Conservation (phyloP, 2,329 filamentous ascomycete genomes). For the Colletotrichum sp. region DNA sequence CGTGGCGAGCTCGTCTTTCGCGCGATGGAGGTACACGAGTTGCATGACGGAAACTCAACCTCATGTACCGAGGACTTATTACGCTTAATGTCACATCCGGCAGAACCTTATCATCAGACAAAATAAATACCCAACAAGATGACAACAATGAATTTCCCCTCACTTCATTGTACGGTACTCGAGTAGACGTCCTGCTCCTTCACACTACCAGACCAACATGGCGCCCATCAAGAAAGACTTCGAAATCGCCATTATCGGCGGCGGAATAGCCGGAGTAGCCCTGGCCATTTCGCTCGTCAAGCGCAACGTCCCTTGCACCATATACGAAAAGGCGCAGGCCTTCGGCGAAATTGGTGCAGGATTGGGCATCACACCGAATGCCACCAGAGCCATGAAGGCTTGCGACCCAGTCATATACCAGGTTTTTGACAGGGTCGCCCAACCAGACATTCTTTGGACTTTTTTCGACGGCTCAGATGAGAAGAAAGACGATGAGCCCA, state of each 20-base stretch:
- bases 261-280: constrained; percentile 54
- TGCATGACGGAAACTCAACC: not conserved
- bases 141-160: not conserved
- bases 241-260: constrained; percentile 53
- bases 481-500: not conserved
- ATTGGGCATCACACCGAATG: constrained; percentile 55
- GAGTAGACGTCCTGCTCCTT: not conserved
- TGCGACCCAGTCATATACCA: constrained; percentile 30
- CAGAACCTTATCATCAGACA: not conserved
- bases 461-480: constrained; percentile 17
- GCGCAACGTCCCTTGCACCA: constrained; percentile 44
- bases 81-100: not conserved
- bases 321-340: constrained; percentile 50
- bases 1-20: not conserved
- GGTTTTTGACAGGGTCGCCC: constrained; percentile 38
- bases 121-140: not conserved
- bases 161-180: not conserved
- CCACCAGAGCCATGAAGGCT: constrained; percentile 45
- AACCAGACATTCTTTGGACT: constrained; percentile 20
- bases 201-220: not conserved
- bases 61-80: not conserved
- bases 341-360: constrained; percentile 56
- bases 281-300: constrained; percentile 49
- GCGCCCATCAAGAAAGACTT: not conserved
- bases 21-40: not conserved